Conservation (phyloP, 2,329 filamentous ascomycete genomes). For the Endothia cerciana region DNA sequence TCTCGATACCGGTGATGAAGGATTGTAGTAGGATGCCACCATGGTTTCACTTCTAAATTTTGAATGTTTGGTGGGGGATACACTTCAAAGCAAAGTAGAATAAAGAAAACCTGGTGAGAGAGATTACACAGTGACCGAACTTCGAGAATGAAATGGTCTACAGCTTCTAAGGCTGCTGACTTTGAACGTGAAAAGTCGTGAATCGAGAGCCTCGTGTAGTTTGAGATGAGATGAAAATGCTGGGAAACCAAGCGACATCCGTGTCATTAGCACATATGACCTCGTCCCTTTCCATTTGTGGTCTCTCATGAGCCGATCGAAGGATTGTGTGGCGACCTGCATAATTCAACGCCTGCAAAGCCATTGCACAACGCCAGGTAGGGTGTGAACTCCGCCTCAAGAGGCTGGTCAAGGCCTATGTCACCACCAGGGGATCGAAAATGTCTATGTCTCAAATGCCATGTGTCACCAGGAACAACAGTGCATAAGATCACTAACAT, state of each 20-base stretch:
- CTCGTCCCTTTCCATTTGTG: background rate
- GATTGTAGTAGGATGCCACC: background rate
- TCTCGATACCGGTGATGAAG: background rate
- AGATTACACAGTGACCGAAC: background rate
- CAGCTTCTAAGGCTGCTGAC: background rate
- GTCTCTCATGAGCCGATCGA: background rate
- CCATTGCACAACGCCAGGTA: too few relatives aligned
- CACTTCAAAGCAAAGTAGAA: background rate
- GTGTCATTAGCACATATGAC: background rate
- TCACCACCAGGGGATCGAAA: too few relatives aligned
- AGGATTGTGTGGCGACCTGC: background rate
- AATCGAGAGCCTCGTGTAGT: background rate
- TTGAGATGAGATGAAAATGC: background rate
- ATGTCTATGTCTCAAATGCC: too few relatives aligned
- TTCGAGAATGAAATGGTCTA: background rate
- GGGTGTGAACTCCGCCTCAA: too few relatives aligned
- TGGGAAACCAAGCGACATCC: background rate
- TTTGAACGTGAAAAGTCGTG: background rate
- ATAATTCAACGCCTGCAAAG: too few relatives aligned
- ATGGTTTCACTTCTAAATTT: background rate
- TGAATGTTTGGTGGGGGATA: background rate
- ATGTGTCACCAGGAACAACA: too few relatives aligned
- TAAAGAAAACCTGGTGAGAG: background rate
- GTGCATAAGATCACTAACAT: too few relatives aligned
- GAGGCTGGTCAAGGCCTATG: too few relatives aligned